Evolutionary conservation across 2,329 filamentous ascomycete species (phyloP), one percentile per base, ranked within the genome.

Genomic region (Intubia oerlemansii): DNA sequence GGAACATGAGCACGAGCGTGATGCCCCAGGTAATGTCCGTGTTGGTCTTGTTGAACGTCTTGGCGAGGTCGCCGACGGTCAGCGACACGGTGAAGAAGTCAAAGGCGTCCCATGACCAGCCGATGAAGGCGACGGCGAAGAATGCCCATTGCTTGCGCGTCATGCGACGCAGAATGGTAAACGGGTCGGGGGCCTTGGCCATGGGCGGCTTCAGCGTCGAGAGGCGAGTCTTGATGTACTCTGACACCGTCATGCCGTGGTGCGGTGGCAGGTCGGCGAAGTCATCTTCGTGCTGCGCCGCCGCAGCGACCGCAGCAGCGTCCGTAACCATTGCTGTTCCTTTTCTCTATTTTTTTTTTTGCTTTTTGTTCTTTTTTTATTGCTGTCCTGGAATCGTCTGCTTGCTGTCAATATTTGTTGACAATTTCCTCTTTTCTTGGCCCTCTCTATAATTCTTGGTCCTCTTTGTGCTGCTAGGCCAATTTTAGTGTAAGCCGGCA

Each of bases 71-170:
- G 39, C 62, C 62, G 4, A 76, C 78, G 46, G 82, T 77, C 37
- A 85, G 78, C 5, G 71, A 77, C 7, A 85, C 58, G 16, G 78
- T 74, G 49, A 82, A 76, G 45, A 84, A 85, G 48, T 35, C 33
- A 29, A 35, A 35, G 17, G 33, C 33, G 11, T 35, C 33, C 33
- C 33, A 35, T 10, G 33, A 25, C 33, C 79, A 85, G 11, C 76
- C 71, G 19, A 62, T 49, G 43, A 84, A 69, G 4, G 76, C 78
- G 9, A 81, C 72, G 23, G 76, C 37, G 51, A 85, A 71, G 53
- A 78, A 82, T 11, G 77, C 43, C 77, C 78, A 85, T 44, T 76
- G 69, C 34, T 58, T 64, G 15, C 54, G 53, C 4, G 57, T 62
- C 11, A 88, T 58, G 48, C 71, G 60, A 17, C 56, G 58, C 35